Base-by-base conservation (phyloP, 441 rosid species). In the Populus tomentosa region DNA sequence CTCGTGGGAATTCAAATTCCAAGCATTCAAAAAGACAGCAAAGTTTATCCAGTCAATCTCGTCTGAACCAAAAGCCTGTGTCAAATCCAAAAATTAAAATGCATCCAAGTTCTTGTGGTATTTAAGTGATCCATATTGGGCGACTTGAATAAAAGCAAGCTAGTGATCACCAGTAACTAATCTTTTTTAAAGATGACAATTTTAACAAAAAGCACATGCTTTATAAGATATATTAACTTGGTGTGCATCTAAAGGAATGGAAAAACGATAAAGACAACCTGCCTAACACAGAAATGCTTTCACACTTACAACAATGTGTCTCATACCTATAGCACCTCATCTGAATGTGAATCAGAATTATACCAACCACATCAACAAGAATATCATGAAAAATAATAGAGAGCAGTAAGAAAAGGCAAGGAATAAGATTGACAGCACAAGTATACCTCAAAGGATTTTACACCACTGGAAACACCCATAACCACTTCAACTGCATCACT, bases 41-140 rank as follows among this genome's bases (percentile, higher is more conserved):
- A 97, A 88, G 85, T 89, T 91, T 75, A 97, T 79, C 97, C 99
- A 94, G 80, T 91, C 97, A n/a, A 92, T 82, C 66, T 76, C 56
- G 23, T 90, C 90, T n/a, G 90, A 84, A 79, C 92, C 93, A 81
- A 94, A 88, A 74, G 82, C 92, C 99, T 93, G 92, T 79, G 72
- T 67, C 83, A 81, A 79, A 70, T 30, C 11, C 77, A 71, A 36
- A 50, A 33, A 75, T 81, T 78, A 75, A 67, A 53, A 73, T 14
- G 26, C 20, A 63, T 7, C 20, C 42, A 42, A 50, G n/a, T 56
- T 20, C 23, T 6, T 2, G 63, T 56, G 23, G 1, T 56, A 7
- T 56, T 56, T 2, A 56, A 56, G 63, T 56, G 24, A 20, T n/a
- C 24, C 4, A 20, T 56, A 56, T 20, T 56, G 2, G 63, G 24